Conservation (phyloP, 2,329 filamentous ascomycete species). For the Pestalotiopsis sp. region DNA sequence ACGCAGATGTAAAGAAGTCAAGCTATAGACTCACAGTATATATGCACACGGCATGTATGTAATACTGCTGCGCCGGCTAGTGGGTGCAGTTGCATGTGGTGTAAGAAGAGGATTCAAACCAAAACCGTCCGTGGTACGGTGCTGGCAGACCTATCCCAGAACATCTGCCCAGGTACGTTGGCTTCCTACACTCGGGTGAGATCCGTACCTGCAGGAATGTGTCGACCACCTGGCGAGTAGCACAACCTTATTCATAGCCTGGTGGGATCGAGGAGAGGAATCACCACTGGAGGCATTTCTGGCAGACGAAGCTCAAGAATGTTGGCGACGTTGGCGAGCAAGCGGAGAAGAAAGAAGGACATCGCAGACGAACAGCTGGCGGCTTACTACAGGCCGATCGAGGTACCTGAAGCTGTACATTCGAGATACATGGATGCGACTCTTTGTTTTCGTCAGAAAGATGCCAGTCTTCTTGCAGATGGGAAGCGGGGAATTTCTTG, state of each 20-base stretch:
- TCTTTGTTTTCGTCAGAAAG: neutral
- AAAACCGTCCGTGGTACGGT: too few species aligned
- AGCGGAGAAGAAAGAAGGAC: neutral
- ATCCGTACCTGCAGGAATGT: conserved; percentile 1
- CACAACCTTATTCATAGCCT: neutral
- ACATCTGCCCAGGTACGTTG: neutral
- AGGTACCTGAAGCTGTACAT: neutral
- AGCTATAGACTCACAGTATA: neutral
- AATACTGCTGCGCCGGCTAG: too few species aligned
- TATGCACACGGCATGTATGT: too few species aligned
- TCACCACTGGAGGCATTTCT: neutral
- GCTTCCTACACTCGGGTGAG: neutral
- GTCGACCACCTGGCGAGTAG: neutral
- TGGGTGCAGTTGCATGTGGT: too few species aligned
- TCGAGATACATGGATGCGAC: neutral
- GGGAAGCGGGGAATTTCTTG: conserved; percentile 6
- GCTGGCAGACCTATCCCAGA: neutral
- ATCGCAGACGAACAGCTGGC: neutral
- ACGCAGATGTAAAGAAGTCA: neutral
- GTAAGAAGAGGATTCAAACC: too few species aligned
- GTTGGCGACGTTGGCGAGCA: neutral
- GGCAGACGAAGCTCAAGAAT: neutral
- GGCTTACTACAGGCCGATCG: neutral
- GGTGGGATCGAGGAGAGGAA: neutral
- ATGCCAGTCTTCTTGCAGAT: neutral